A percentile compares a stretch with the other conserved stretches of the same genome.
phyloP scores from a whole-genome alignment of 2,329 filamentous ascomycete genomes.

The Sclerotinia subarctica region DNA sequence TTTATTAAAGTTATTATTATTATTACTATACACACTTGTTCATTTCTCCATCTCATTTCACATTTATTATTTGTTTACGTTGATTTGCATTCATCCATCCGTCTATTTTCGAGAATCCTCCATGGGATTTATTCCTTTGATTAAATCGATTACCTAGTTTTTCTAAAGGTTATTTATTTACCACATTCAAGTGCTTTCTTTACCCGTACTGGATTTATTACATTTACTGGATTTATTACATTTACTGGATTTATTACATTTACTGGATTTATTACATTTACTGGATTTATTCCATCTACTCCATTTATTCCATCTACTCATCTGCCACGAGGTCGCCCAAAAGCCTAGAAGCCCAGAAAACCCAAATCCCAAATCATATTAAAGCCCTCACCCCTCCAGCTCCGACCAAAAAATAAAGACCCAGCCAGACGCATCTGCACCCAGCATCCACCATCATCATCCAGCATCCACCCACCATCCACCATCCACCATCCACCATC shows the following conservation, averaged over 20 bases:
- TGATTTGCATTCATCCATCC: background rate
- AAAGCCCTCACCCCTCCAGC: constrained; percentile 19
- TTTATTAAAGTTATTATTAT: no score
- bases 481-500: constrained; percentile 24
- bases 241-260: no score
- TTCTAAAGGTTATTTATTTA: no score
- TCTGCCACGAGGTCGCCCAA: background rate
- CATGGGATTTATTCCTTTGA: background rate
- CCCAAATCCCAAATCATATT: background rate
- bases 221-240: no score
- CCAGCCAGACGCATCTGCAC: constrained; percentile 6
- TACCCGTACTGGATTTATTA: no score
- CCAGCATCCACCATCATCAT: no score
- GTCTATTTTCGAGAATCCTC: background rate
- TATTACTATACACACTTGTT: background rate
- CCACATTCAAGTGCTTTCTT: no score
- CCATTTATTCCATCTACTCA: background rate
- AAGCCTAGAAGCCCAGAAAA: background rate
- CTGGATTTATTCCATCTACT: no score
- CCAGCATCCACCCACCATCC: background rate
- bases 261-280: background rate
- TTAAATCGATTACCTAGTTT: background rate
- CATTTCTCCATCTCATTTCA: background rate
- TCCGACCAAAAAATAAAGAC: constrained; percentile 11
- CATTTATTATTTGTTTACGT: background rate